Evolutionary conservation across 306 rosid species (phyloP), one percentile per base, ranked within the genome.

Genomic region (Pyrus bretschneideri): DNA sequence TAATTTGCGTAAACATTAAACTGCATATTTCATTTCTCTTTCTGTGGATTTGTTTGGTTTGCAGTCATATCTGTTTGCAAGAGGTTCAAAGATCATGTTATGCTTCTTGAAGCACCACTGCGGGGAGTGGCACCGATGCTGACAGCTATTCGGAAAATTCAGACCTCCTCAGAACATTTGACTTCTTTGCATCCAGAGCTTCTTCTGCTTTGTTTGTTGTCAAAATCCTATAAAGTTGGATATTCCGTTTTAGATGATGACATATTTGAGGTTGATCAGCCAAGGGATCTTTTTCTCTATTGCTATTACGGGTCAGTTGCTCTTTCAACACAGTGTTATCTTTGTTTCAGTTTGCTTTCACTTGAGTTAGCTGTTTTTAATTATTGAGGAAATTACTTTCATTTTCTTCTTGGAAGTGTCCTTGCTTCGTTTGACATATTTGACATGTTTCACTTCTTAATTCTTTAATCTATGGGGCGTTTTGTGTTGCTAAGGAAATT

Each of bases 161-260:
- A 88, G 79, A 79, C 78, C 71, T 88, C 98, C 31, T 46, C 83
- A 0, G 98, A 91, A 75, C 91, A 88, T 67, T 88, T 95, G 86
- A 95, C 97, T 57, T 57, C 90, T 27, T 69, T 95, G 70, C 99
- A 95, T 85, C 86, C 97, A 0, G 99, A 95, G 25, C 88, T 90
- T 87, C 93, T 95, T 84, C 81, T 89, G 78, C 96, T 95, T 42
- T 95, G 99, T 83, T 79, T 95, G 86, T 80, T 87, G 85, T 80
- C 97, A 67, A 95, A 95, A 78, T 87, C 87, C 83, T 95, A 95
- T 76, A 95, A 92, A 88, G 80, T 89, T 57, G 99, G 97, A 74
- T 51, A 86, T n/a, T 84, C 99, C 58, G 64, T 91, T 81, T 82
- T 95, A 85, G 89, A 86, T 23, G 93, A 91, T 65, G 91, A 89